Conservation (phyloP, 2,329 filamentous ascomycete species). For the Rugonectria rugulosa region DNA sequence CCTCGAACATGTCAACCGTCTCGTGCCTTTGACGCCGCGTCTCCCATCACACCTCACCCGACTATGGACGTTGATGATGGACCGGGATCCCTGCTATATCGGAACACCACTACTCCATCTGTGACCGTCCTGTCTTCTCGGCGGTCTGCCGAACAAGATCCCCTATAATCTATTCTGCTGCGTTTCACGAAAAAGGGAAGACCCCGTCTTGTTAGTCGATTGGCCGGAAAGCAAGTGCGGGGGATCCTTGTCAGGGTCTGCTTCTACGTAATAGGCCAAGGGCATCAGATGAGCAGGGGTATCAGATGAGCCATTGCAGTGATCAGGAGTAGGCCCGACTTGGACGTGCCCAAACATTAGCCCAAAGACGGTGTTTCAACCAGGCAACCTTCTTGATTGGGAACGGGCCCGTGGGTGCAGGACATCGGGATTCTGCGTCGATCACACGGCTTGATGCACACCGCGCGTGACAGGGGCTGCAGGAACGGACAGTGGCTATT, state of each 20-base stretch:
- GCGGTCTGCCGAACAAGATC: no score
- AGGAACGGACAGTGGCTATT: neutral
- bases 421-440: slow-evolving; percentile 3
- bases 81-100: slow-evolving; percentile 2
- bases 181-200: neutral
- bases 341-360: neutral
- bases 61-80: slow-evolving; percentile 12
- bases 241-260: neutral
- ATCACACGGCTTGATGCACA: slow-evolving; percentile 6
- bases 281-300: neutral
- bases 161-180: neutral
- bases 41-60: neutral
- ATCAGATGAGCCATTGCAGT: slow-evolving; percentile 1
- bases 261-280: no score
- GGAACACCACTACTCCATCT: neutral
- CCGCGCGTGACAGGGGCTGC: neutral
- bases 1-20: slow-evolving; percentile 6
- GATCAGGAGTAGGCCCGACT: slow-evolving; percentile 12
- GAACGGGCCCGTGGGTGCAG: slow-evolving; percentile 2
- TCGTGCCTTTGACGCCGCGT: neutral
- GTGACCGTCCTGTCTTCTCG: neutral
- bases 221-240: neutral
- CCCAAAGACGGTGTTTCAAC: neutral
- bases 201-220: slow-evolving; percentile 5
- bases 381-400: slow-evolving; percentile 13